Conservation (phyloP, 306 rosid species). For the Trichosanthes cucumerina region DNA sequence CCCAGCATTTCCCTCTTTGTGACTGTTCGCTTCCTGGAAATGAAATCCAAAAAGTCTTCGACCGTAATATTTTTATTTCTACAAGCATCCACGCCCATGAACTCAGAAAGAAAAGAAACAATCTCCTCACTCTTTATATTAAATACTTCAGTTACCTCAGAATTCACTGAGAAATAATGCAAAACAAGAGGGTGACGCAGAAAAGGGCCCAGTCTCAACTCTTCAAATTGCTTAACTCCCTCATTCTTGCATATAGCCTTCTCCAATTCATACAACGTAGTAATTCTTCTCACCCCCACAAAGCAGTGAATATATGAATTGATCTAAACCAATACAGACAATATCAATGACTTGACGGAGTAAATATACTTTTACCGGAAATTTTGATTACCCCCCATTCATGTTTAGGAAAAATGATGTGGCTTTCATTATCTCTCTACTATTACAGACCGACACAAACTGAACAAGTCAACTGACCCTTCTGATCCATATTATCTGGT, state of each 20-base stretch:
- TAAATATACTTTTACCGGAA: background rate
- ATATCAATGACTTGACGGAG: conserved; percentile 3
- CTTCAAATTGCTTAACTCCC: conserved; percentile 55
- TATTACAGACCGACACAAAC: background rate
- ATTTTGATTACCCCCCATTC: background rate
- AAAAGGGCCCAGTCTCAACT: conserved; percentile 70
- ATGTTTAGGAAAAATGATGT: background rate
- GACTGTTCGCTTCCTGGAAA: conserved; percentile 42
- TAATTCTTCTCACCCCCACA: conserved; percentile 62
- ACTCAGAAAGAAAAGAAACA: conserved; percentile 32
- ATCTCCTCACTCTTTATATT: conserved; percentile 53
- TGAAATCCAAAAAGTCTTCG: conserved; percentile 61
- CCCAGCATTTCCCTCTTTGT: conserved; percentile 60
- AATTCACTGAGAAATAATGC: conserved; percentile 54
- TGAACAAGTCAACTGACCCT: background rate
- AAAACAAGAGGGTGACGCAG: conserved; percentile 61
- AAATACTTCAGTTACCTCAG: conserved; percentile 39
- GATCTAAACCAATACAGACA: conserved; percentile 40
- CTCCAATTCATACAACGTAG: conserved; percentile 72
- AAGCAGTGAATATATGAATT: conserved; percentile 87
- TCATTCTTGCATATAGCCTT: conserved; percentile 64
- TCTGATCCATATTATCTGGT: background rate
- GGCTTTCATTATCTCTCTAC: background rate
- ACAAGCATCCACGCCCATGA: conserved; percentile 16
- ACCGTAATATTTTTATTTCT: conserved; percentile 23